A percentile compares a stretch with the other conserved stretches of the same genome.
Conservation (phyloP, 108 stramenopile genomes). For the Nannochloropsis gaditana region DNA sequence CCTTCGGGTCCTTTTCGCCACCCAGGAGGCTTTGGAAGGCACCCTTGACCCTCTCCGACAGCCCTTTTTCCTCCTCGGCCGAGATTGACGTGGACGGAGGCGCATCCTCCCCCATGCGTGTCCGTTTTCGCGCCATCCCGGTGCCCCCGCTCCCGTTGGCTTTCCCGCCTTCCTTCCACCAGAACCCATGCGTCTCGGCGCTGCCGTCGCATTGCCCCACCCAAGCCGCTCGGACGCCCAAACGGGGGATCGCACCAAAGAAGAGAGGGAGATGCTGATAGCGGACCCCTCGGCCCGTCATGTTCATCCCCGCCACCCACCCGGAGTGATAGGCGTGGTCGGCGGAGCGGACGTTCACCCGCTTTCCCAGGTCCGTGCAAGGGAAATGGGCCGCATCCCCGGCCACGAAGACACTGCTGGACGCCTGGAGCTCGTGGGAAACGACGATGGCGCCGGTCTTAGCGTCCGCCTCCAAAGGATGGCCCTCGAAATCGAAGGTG, state of each 20-base stretch:
- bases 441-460: constrained; percentile 31
- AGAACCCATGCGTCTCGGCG: constrained; percentile 38
- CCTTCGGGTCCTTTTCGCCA: not conserved
- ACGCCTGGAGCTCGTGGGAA: constrained; percentile 31
- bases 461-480: constrained; percentile 25
- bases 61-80: not conserved
- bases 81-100: not conserved
- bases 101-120: not conserved
- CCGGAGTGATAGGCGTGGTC: constrained; percentile 46
- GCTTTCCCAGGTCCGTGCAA: constrained; percentile 20
- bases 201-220: constrained; percentile 41
- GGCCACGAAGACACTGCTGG: constrained; percentile 34
- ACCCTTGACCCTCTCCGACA: not conserved
- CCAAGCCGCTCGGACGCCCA: constrained; percentile 34
- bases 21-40: not conserved
- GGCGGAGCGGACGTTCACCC: constrained; percentile 29
- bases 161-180: constrained; percentile 32
- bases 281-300: constrained; percentile 28
- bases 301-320: constrained; percentile 38
- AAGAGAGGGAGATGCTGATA: constrained; percentile 39
- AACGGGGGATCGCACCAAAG: constrained; percentile 27
- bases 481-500: not conserved
- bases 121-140: not conserved
- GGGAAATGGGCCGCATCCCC: constrained; percentile 39
- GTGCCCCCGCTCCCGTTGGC: constrained; percentile 13